Conservation (phyloP, 371 early-diverging fungal species). For the Rhizopus microsporus region DNA sequence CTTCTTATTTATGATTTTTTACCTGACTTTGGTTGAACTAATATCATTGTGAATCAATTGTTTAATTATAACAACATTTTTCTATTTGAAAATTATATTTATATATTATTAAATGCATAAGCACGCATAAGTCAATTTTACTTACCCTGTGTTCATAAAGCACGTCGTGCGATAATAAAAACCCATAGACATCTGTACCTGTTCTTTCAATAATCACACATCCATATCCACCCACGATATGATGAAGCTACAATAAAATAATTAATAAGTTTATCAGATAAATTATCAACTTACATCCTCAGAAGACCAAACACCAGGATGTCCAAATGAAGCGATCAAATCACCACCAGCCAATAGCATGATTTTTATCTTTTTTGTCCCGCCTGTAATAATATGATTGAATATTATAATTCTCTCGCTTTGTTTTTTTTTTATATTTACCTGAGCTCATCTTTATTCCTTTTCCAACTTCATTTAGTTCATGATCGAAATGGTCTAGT, state of each 20-base stretch:
- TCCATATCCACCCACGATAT: slow-evolving; percentile 90
- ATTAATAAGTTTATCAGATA: not conserved
- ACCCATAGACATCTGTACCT: slow-evolving; percentile 92
- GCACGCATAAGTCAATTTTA: not conserved
- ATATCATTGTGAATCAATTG: slow-evolving; percentile 97
- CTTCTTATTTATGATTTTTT: slow-evolving; percentile 11
- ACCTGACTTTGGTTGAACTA: slow-evolving; percentile 91
- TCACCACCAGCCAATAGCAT: slow-evolving; percentile 97
- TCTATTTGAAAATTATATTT: slow-evolving; percentile 36
- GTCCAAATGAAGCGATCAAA: slow-evolving; percentile 93
- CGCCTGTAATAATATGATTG: slow-evolving; percentile 15
- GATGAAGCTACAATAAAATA: slow-evolving; percentile 70
- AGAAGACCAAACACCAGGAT: slow-evolving; percentile 89
- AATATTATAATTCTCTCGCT: not conserved
- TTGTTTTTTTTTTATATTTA: slow-evolving; percentile 3
- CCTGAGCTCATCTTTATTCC: slow-evolving; percentile 41
- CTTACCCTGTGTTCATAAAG: slow-evolving; percentile 82
- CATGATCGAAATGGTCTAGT: slow-evolving; percentile 90
- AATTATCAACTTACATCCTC: slow-evolving; percentile 71
- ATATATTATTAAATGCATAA: not conserved
- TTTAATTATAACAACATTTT: slow-evolving; percentile 89
- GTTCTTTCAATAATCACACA: slow-evolving; percentile 95
- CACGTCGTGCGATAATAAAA: slow-evolving; percentile 86
- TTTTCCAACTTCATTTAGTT: slow-evolving; percentile 71
- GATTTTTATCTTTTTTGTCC: slow-evolving; percentile 66